phyloP scores from a whole-genome alignment of 306 rosid species.

The Astragalus glycyphyllos region DNA sequence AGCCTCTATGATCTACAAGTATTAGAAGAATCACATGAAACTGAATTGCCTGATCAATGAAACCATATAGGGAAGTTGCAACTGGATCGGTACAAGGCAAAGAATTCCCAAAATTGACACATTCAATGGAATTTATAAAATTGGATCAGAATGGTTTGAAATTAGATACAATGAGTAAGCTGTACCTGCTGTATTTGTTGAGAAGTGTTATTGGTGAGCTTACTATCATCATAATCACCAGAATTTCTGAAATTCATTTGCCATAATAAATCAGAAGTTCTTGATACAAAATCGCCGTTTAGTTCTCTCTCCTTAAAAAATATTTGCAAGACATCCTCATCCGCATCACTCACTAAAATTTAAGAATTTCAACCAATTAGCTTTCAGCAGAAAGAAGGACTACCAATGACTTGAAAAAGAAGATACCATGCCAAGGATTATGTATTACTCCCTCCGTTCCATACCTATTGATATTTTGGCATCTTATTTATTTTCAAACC shows the following conservation, averaged over 20 bases:
- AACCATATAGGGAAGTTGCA: slow-evolving; percentile 27
- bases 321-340: slow-evolving; percentile 72
- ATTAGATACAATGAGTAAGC: slow-evolving; percentile 1
- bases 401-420: slow-evolving; percentile 21
- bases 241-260: slow-evolving; percentile 50
- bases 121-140: slow-evolving; percentile 15
- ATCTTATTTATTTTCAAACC: too few relatives aligned
- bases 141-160: slow-evolving; percentile 34
- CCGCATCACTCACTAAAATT: slow-evolving; percentile 58
- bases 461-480: too few relatives aligned
- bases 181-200: slow-evolving; percentile 59
- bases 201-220: slow-evolving; percentile 40
- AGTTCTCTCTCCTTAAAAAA: slow-evolving; percentile 78
- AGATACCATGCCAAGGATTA: neutral
- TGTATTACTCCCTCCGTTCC: neutral
- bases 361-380: slow-evolving; percentile 43
- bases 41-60: slow-evolving; percentile 34
- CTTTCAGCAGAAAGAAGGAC: slow-evolving; percentile 25
- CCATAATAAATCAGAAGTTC: slow-evolving; percentile 85
- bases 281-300: slow-evolving; percentile 78
- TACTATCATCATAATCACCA: slow-evolving; percentile 44
- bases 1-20: slow-evolving; percentile 57
- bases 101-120: slow-evolving; percentile 12
- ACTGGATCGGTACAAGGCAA: slow-evolving; percentile 23
- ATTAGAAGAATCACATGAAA: slow-evolving; percentile 24